Conservation (phyloP, 1,139 yeast genomes). For the Pichia sp. region DNA sequence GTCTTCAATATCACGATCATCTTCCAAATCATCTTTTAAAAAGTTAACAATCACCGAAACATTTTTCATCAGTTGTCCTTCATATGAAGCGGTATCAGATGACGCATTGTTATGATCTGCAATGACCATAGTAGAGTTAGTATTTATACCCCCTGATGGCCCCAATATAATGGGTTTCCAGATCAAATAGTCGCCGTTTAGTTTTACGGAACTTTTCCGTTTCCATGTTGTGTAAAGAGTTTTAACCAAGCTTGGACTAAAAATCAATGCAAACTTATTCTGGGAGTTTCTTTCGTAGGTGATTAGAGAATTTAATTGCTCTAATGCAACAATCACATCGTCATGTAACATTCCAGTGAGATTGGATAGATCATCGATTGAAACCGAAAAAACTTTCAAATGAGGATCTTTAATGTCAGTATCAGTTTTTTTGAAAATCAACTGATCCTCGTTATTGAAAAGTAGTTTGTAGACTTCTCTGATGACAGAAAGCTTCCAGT, state of each 20-base stretch:
- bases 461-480: slow-evolving; percentile 34
- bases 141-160: slow-evolving; percentile 74
- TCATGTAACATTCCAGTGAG: slow-evolving; percentile 83
- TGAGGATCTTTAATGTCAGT: background rate
- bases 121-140: slow-evolving; percentile 44
- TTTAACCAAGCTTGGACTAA: slow-evolving; percentile 46
- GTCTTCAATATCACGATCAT: slow-evolving; percentile 41
- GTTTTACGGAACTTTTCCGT: slow-evolving; percentile 46
- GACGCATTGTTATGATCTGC: slow-evolving; percentile 19
- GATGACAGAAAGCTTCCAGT: slow-evolving; percentile 74
- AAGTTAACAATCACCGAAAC: slow-evolving; percentile 18
- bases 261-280: slow-evolving; percentile 48
- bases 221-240: slow-evolving; percentile 50
- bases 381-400: slow-evolving; percentile 29
- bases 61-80: slow-evolving; percentile 45
- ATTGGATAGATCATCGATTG: slow-evolving; percentile 59
- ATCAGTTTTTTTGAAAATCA: background rate
- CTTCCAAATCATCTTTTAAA: slow-evolving; percentile 20
- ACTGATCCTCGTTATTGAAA: background rate
- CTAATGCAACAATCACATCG: slow-evolving; percentile 84
- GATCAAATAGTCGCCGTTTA: slow-evolving; percentile 51
- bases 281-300: slow-evolving; percentile 31
- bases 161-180: slow-evolving; percentile 87
- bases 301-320: slow-evolving; percentile 49
- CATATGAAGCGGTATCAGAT: slow-evolving; percentile 2